Base-by-base conservation (phyloP, 148 eudicot genomes). In the Polygonum maritimum region DNA sequence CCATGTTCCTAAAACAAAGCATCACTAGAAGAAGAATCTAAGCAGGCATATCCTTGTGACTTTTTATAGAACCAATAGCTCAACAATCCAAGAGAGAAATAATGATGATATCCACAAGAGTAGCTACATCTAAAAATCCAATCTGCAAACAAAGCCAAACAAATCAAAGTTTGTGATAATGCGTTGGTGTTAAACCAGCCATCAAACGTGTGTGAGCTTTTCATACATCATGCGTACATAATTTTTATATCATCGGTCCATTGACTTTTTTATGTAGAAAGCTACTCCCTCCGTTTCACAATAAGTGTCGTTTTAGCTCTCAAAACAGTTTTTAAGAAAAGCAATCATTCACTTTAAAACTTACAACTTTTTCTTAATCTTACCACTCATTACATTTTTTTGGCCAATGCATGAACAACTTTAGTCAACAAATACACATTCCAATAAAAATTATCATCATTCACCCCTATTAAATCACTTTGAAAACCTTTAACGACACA, bases 81-180 rank as follows among this genome's bases (percentile, higher is more conserved):
- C 45, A 35, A 36, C 71, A 36, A 36, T 67, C 39, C 69, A 63
- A 63, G 69, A 63, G 69, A 63, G 40, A 63, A 33, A 63, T 26
- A 33, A 63, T 26, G 31, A 26, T 63, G 69, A 67, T 35, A 63
- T 63, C 69, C 69, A 63, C 18, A 63, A 13, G 35, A 12, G 13
- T 33, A 63, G 69, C 18, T 33, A 63, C 69, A 63, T 57, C 33
- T 57, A 57, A 8, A 26, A 10, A 63, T 63, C 39, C 69, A 13
- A 63, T 63, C 39, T 26, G 18, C 39, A 67, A 67, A 67, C 71
- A 65, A 26, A 36, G 44, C 71, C 19, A 36, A 65, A 65, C 71
- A 67, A 67, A 67, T 67, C 71, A 67, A 55, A 67, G 71, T 67
- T 67, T 67, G 71, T 26, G 31, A 26, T 26, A 26, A 60, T 60